Base-by-base conservation (phyloP, 2,329 filamentous ascomycete genomes). In the Onygenales sp. region DNA sequence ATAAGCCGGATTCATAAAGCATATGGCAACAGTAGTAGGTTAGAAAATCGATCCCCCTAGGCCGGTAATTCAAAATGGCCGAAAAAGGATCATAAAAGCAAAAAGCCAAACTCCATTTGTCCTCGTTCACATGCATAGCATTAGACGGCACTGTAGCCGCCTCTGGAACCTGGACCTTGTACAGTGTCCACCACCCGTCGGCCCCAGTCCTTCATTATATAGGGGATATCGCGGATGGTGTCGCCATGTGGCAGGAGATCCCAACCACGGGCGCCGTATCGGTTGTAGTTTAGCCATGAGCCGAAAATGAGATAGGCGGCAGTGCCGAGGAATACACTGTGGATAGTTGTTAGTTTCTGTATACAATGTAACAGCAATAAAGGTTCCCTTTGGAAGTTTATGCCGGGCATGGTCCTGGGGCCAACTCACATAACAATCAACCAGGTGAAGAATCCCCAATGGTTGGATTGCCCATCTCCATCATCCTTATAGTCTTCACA, bases 391-490 rank as follows among this genome's bases (percentile, higher is more conserved):
- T 51, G 47, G 45, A 52, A 31, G 21, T 27, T 27, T 5, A 27
- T 27, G 48, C 42, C 31, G 27, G 31, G 32, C 49, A 42, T 36
- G 36, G 36, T 17, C 52, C 33, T n/a, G n/a, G 36, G 8, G 46
- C 48, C 49, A 42, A 53, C 87, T 78, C 73, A 95, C 90, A 97
- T 83, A 61, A 98, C 84, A 61, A 97, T 82, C 64, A 97, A 81
- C 93, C 93, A 98, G 14, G 92, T 96, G 65, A 97, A 97, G 76
- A 96, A 93, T 1, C 93, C 93, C 93, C 92, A 97, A 65, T 82
- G 79, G 14, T 69, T 70, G 51, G 76, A 75, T 54, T 74, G 74
- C 54, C 72, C 67, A 42, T 65, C 59, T 40, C 65, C 63, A 8
- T 72, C 74, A 13, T 75, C 71, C 47, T 74, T 71, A 60, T 73